Base-by-base conservation (phyloP, 2,329 filamentous ascomycete species). In the Fusarium coffeatum region DNA sequence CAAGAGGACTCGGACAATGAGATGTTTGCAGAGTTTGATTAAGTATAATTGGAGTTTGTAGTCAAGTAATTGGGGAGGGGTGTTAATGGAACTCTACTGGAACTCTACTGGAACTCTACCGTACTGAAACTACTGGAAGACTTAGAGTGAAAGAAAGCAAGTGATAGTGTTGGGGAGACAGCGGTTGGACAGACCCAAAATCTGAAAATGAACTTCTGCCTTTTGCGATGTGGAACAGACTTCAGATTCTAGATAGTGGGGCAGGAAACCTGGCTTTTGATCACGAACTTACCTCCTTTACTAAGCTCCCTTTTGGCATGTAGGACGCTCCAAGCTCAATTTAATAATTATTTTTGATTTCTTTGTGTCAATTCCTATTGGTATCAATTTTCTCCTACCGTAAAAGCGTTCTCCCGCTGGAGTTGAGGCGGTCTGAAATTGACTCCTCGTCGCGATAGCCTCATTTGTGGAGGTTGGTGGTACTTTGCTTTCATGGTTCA, bases 271-370 rank as follows among this genome's bases (percentile, higher is more conserved):
- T 1, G 6, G 4, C 9, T 37, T n/a, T 37, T n/a, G n/a, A 5
- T 37, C 1, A 11, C 16, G 34, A 37, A 37, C 34, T 37, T 37
- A 18, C 9, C 34, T 37, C 9, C 16, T 37, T 9, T 34, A 18
- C 3, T n/a, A 37, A 37, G 16, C 5, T 11, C 6, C 1, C 10
- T 11, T n/a, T n/a, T 11, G 0, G 34, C 5, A 37, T 6, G 1
- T 0, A n/a, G 9, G 6, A 11, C 3, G 9, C 18, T 10, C 5
- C 3, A n/a, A n/a, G 7, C 9, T 11, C 18, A n/a, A 11, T n/a
- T n/a, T 1, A 4, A 37, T n/a, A 0, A n/a, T 6, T 6, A 7
- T 11, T 11, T 4, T 6, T 11, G 32, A n/a, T 2, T 7, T 7
- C 5, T 37, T 11, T 2, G n/a, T 37, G 0, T 11, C 34, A 6